These are phyloP conservation scores for sorghum (Sorghum bicolor) DNA, from an alignment of 176 grass and related monocot species.

Conservation along the genomic window DNA sequence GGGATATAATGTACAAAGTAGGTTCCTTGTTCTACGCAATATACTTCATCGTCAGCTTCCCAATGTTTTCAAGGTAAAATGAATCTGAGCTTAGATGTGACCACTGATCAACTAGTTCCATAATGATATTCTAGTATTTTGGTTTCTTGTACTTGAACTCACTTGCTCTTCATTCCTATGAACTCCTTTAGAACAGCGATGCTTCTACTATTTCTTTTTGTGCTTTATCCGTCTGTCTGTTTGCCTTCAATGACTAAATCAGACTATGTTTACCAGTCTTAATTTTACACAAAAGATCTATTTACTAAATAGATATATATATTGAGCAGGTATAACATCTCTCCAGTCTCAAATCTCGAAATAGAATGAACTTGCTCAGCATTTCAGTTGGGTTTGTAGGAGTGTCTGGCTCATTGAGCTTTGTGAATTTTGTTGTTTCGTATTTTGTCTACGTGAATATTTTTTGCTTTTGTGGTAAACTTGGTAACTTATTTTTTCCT, in stretches of 20 bases:
- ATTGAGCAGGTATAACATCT: background rate
- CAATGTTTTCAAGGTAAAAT: slow-evolving; percentile 90
- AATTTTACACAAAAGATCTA: background rate
- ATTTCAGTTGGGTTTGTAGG: background rate
- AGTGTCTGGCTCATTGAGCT: background rate
- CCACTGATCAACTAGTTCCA: background rate
- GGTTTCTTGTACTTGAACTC: slow-evolving; percentile 6
- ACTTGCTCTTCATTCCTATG: background rate
- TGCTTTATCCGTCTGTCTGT: background rate
- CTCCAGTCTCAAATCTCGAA: background rate
- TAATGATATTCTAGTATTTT: background rate
- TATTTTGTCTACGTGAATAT: no score
- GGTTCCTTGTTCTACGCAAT: slow-evolving; percentile 97
- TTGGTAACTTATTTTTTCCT: background rate
- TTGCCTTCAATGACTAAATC: background rate
- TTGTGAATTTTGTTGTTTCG: background rate
- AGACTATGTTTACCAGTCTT: background rate
- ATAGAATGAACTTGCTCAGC: background rate
- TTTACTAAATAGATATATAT: background rate
- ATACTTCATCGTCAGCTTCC: slow-evolving; percentile 96
- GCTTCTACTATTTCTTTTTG: background rate
- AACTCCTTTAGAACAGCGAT: background rate
- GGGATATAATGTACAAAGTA: slow-evolving; percentile 87
- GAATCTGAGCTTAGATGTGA: background rate
- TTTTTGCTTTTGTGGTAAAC: no score